phyloP scores from a whole-genome alignment of 1,139 yeast genomes.

The Candida sanyaensis region DNA sequence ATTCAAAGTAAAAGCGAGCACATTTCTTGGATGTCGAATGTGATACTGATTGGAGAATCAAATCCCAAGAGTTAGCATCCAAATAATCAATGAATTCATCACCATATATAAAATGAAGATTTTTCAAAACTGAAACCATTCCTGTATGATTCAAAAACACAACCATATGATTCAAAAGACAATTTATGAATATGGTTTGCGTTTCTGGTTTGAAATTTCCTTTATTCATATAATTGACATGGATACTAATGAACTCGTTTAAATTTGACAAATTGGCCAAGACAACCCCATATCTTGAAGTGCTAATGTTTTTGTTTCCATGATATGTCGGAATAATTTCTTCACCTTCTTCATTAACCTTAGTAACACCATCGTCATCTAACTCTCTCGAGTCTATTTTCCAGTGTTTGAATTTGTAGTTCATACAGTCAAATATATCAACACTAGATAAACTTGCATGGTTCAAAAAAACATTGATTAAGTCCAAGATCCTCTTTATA shows the following conservation, averaged over 20 bases:
- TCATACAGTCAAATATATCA: constrained; percentile 35
- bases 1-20: constrained; percentile 26
- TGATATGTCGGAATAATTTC: constrained; percentile 12
- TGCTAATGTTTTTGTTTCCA: constrained; percentile 20
- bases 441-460: constrained; percentile 19
- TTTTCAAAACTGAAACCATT: constrained; percentile 23
- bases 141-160: constrained; percentile 40
- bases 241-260: constrained; percentile 24
- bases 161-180: constrained; percentile 38
- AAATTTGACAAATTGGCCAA: constrained; percentile 32
- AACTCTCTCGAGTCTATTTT: constrained; percentile 13
- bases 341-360: constrained; percentile 14
- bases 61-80: constrained; percentile 31
- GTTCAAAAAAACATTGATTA: constrained; percentile 29
- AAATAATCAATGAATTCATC: constrained; percentile 19
- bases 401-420: constrained; percentile 30
- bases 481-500: constrained; percentile 26
- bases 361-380: neutral
- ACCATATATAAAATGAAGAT: constrained; percentile 20
- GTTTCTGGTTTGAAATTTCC: constrained; percentile 21
- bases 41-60: constrained; percentile 31
- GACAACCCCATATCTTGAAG: constrained; percentile 31
- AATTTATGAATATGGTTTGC: constrained; percentile 33
- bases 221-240: constrained; percentile 24
- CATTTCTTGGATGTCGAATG: constrained; percentile 30